Evolutionary conservation across 176 grass and related monocot species (phyloP), one percentile per base, ranked within the genome.

Genomic region (Carex cristatella): DNA sequence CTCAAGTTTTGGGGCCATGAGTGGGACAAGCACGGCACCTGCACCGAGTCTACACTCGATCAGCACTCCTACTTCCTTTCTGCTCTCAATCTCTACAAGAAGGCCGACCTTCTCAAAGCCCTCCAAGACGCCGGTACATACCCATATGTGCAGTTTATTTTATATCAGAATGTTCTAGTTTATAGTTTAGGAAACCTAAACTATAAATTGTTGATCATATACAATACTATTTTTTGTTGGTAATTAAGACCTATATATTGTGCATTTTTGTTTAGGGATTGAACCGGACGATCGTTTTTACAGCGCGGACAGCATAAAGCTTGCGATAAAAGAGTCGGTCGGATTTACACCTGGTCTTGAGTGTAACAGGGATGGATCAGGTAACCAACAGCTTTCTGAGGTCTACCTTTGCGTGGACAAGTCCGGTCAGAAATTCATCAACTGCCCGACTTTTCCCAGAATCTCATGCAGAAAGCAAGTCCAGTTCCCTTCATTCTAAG

Each of bases 1-100:
- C 48, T 86, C 32, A 65, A 85, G 74, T 97, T 97, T 83, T 94
- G 94, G 94, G 87, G 79, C 87, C 75, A 97, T 71, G 94, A 97
- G 80, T 97, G 94, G 94, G 67, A 86, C 65, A 97, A 94, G 82
- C 94, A 97, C 76, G 94, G 94, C 67, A 94, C 92, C 51, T 94
- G 94, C 85, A 84, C 92, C 19, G 73, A 86, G 49, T 85, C 87
- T 1, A 2, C 13, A 56, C 64, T 94, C 35, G 87, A 27, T 60
- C 87, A 91, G 80, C 92, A 89, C 66, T 85, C 67, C 19, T 97
- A 94, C 83, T 94, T 97, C 83, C 35, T 54, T 13, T 23, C 83
- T 44, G 80, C 92, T 80, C 90, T 94, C 18, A 65, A 27, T 5
- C 77, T 97, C 79, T 88, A 87, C 85, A 89, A 85, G 8, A 15